These are phyloP conservation scores for Lecanicillium sp. DNA, from an alignment of 2,329 filamentous ascomycete genomes.

Conservation along the genomic window DNA sequence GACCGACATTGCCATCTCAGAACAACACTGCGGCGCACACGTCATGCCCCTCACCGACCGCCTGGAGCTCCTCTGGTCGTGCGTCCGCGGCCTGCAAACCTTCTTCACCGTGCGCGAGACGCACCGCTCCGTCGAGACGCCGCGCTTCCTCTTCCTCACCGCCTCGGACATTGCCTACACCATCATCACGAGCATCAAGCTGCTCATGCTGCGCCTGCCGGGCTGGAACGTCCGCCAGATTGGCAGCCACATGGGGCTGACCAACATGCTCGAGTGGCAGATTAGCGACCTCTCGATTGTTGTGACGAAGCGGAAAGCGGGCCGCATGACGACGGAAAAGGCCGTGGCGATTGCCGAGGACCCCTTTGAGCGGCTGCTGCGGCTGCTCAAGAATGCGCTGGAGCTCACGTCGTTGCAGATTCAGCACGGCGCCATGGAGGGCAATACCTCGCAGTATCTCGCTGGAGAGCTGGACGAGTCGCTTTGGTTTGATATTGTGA, in stretches of 20 bases:
- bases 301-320: slow-evolving; percentile 20
- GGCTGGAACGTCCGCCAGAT: slow-evolving; percentile 35
- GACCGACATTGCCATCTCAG: slow-evolving; percentile 37
- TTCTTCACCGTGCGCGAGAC: slow-evolving; percentile 32
- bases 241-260: slow-evolving; percentile 9
- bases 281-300: slow-evolving; percentile 21
- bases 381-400: slow-evolving; percentile 21
- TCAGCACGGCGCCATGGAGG: slow-evolving; percentile 17
- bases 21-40: slow-evolving; percentile 21
- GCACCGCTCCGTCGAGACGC: slow-evolving; percentile 22
- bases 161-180: slow-evolving; percentile 40
- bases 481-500: slow-evolving; percentile 9
- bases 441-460: slow-evolving; percentile 7
- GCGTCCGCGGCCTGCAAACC: slow-evolving; percentile 29
- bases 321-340: slow-evolving; percentile 11
- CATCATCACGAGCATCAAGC: slow-evolving; percentile 37
- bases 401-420: slow-evolving; percentile 24
- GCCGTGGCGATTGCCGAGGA: slow-evolving; percentile 17
- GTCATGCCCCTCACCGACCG: slow-evolving; percentile 29
- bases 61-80: slow-evolving; percentile 37
- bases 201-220: slow-evolving; percentile 35
- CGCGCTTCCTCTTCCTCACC: slow-evolving; percentile 33
- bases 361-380: slow-evolving; percentile 22
- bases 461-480: slow-evolving; percentile 10
- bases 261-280: slow-evolving; percentile 18